phyloP scores from a whole-genome alignment of 495 filamentous ascomycete species.

The Neurospora hispaniola region DNA sequence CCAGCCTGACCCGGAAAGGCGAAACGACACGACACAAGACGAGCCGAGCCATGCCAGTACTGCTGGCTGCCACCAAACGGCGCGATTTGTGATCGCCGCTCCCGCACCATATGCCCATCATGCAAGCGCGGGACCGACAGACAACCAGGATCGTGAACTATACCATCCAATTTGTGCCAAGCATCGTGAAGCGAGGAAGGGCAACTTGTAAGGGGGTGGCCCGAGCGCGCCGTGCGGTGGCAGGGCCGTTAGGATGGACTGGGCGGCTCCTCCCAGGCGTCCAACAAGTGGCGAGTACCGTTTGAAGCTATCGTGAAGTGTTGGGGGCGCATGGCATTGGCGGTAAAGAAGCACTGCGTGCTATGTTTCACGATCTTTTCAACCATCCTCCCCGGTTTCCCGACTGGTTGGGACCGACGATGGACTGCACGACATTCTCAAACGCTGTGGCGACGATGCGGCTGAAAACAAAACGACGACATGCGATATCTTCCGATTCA shows the following conservation, averaged over 20 bases:
- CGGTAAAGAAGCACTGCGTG: neutral
- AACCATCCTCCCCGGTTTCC: neutral
- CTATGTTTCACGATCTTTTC: neutral
- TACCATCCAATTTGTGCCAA: neutral
- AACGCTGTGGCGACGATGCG: neutral
- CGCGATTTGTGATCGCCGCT: neutral
- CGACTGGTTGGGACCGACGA: neutral
- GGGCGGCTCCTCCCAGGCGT: neutral
- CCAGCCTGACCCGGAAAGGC: neutral
- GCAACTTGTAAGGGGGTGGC: neutral
- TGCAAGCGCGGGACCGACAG: neutral
- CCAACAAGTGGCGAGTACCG: neutral
- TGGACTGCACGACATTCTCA: neutral
- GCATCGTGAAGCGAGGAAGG: slow-evolving; percentile 1
- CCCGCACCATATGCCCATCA: neutral
- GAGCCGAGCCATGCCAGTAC: neutral
- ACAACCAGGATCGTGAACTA: neutral
- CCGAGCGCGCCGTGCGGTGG: slow-evolving; percentile 1
- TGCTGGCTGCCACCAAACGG: neutral
- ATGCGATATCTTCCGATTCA: neutral
- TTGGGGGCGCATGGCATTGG: neutral
- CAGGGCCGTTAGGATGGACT: neutral
- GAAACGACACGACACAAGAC: neutral
- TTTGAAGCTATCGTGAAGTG: slow-evolving; percentile 16
- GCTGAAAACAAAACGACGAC: neutral